Base-by-base conservation (phyloP, 345 rosid genomes). In the Lepidium didymum region DNA sequence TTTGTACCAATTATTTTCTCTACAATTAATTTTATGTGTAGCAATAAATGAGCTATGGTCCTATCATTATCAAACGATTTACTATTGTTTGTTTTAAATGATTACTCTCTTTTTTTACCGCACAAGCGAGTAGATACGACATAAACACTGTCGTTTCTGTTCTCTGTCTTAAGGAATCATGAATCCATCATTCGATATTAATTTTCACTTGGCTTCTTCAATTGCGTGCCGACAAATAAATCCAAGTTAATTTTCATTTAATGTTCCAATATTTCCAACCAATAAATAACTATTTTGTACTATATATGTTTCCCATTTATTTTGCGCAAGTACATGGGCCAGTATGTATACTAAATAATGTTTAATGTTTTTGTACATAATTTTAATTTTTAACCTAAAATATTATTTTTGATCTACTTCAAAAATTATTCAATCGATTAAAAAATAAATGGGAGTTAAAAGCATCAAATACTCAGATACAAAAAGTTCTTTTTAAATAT, bases 31-130 rank as follows among this genome's bases (percentile, higher is more conserved):
- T 23, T 23, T 2, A 23, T 23, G 27, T 23, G 27, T 23, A 19
- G 57, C 68, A 70, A 33, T 50, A 74, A 74, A 74, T 61, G 64
- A 61, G 53, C 55, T 38, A n/a, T 62, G 73, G 68, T 56, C 74
- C 69, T 45, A 68, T 61, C 53, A 75, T 75, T 62, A 62, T 46
- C 47, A 62, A 75, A 68, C 68, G 47, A 75, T 75, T 51, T 34
- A 25, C 18, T 50, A 6, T 40, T 25, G 25, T 38, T 40, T 25
- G 25, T 38, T 19, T 6, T 29, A 18, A 16, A 58, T 6, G 35
- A 69, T 27, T 12, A 13, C 13, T 6, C 3, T 5, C 7, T 46
- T 15, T 3, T 46, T 29, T 67, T 37, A 68, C 69, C 52, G 19
- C 11, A 10, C 27, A 18, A 47, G 4, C 18, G 14, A 46, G 18